Percentiles rank a stretch among this genome's conserved stretches.
phyloP scores from a whole-genome alignment of 495 filamentous ascomycete genomes.

The Neurospora sp. region DNA sequence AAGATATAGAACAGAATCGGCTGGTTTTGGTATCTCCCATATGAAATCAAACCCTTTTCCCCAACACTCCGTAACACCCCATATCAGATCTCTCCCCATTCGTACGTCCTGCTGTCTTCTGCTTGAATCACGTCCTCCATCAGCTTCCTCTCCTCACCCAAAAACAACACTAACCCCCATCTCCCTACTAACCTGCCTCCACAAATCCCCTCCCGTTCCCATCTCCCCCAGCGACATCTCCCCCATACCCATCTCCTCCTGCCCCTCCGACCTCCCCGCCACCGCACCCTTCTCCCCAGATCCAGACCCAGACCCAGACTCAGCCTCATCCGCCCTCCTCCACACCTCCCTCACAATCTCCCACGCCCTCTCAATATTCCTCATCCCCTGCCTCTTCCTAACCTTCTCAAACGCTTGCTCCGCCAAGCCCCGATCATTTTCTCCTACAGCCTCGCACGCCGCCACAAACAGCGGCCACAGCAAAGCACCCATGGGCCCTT shows the following conservation, averaged over 20 bases:
- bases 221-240: background rate
- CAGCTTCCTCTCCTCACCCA: conserved; percentile 3
- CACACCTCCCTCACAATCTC: conserved; percentile 49
- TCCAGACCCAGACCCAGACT: background rate
- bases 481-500: conserved; percentile 49
- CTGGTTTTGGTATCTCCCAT: background rate
- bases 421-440: conserved; percentile 34
- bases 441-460: conserved; percentile 41
- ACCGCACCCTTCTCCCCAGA: background rate
- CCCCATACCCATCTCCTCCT: background rate
- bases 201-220: conserved; percentile 4
- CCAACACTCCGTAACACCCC: background rate
- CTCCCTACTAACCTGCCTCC: conserved; percentile 10
- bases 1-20: background rate
- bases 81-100: background rate
- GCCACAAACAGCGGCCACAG: conserved; percentile 54
- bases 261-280: background rate
- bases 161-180: conserved; percentile 15
- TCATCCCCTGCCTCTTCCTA: conserved; percentile 48
- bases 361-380: conserved; percentile 49
- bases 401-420: conserved; percentile 38
- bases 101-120: background rate
- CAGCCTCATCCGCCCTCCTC: conserved; percentile 35
- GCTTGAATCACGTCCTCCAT: background rate
- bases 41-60: too few relatives aligned